Evolutionary conservation across 2,329 filamentous ascomycete genomes (phyloP), one percentile per base, ranked within the genome.

Genomic region (Claviceps sp.): DNA sequence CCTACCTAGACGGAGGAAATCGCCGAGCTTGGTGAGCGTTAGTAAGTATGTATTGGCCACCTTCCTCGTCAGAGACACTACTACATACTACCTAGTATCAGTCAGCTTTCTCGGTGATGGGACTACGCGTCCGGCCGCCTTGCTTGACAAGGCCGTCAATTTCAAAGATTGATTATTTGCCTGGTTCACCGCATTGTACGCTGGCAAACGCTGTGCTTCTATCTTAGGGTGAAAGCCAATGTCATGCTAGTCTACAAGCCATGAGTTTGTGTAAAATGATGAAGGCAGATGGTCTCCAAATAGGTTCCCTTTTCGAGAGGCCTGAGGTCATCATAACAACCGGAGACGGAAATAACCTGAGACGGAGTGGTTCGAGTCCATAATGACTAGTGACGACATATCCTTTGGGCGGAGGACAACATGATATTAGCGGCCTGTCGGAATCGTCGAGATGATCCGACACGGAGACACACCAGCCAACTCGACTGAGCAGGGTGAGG

Each of bases 401-500:
- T 45, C 30, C 38, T 34, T 11, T 18, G 22, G 49, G 41, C 18
- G 24, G 20, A 22, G 22, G 47, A 41, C 41, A n/a, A 34, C 30
- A 34, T 34, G 13, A 14, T 24, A 34, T 38, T 26, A 24, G 49
- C 44, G 24, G 24, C 22, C 26, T 45, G 42, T 43, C 41, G 49
- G 22, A 20, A 40, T 18, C 20, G 8, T 20, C 13, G 48, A 49
- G 40, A 16, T n/a, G 24, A 37, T 24, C 20, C n/a, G 20, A 26
- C 30, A 38, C 30, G 11, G 48, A 44, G 22, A 37, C 48, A 20
- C 43, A 43, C 40, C 48, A 47, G 30, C 41, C 46, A 49, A 34
- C 42, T 18, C 34, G 1, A 52, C 50, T 34, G 49, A 52, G 36
- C 51, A 46, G 46, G 22, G 52, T 48, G 48, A 44, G 43, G 24